Base-by-base conservation (phyloP, 495 filamentous ascomycete species). In the Penicillium egyptiacum region DNA sequence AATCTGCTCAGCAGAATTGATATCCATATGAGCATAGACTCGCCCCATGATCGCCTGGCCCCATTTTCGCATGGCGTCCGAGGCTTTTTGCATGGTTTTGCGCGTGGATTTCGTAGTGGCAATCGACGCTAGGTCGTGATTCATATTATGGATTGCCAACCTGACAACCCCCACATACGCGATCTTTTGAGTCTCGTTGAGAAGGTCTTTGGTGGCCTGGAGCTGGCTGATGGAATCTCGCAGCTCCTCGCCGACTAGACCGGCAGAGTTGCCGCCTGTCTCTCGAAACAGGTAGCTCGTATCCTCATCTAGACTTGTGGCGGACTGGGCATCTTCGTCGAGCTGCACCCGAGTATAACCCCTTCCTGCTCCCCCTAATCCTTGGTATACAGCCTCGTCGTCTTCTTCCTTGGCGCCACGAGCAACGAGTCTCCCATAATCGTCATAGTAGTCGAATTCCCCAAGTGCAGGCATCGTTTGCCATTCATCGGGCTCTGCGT, bases 291-390 rank as follows among this genome's bases (percentile, higher is more conserved):
- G 79, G 67, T 99, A 99, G 50, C 88, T 85, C 2, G 95, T 98
- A 66, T 98, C 93, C 49, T 99, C 94, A 67, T 99, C 94, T 86
- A 99, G 85, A 74, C 92, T 96, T 11, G 91, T 98, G 43, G 88
- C 87, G 39, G 92, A 96, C 68, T 94, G 84, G 1, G 86, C 91
- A 74, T 99, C 94, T 56, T 99, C 94, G 65, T 98, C 94, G 30
- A 96, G 77, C 60, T 95, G 84, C 17, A 99, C 90, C 51, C 90
- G 81, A 9, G 94, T 98, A 68, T 99, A 99, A 2, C 94, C 94
- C 69, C 90, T 96, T 19, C 91, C 91, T 28, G 92, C 95, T 3
- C 92, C 92, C 30, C 92, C 91, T 0, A 94, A 75, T 25, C 83
- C 85, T 12, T 74, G 81, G 65, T 96, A 95, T 19, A 82, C 85